These are phyloP conservation scores for Naumovozyma castellii DNA, from an alignment of 805 yeast genomes.

Conservation along the genomic window DNA sequence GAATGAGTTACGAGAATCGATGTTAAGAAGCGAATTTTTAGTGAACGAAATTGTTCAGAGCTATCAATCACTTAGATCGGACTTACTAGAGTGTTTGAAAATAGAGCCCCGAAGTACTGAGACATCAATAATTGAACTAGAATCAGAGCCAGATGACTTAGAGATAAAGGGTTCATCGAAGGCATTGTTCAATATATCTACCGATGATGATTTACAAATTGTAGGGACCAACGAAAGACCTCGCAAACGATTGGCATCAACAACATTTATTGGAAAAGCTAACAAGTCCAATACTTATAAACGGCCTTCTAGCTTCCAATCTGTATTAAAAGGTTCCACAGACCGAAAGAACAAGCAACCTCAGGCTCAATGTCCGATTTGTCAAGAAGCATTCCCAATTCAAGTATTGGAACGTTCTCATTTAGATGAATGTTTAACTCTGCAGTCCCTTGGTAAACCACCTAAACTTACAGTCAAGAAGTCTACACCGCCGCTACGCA, in stretches of 20 bases:
- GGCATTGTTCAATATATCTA: neutral
- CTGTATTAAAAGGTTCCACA: constrained; percentile 7
- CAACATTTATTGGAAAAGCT: constrained; percentile 4
- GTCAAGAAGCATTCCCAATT: constrained; percentile 45
- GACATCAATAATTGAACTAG: constrained; percentile 22
- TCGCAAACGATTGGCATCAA: neutral
- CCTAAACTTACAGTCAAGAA: neutral
- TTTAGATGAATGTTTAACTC: constrained; percentile 48
- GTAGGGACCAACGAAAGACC: constrained; percentile 20
- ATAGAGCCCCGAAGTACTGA: constrained; percentile 1
- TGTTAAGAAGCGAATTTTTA: constrained; percentile 53
- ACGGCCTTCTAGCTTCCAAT: constrained; percentile 7
- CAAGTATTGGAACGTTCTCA: constrained; percentile 49
- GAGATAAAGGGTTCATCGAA: neutral
- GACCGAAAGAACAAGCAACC: constrained; percentile 26
- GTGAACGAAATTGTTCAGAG: constrained; percentile 63
- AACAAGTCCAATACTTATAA: neutral
- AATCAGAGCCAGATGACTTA: constrained; percentile 19
- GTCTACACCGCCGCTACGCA: neutral
- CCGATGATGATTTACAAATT: constrained; percentile 26
- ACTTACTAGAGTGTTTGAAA: constrained; percentile 29
- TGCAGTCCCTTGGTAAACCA: constrained; percentile 11
- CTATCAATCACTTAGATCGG: constrained; percentile 36
- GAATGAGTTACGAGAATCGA: constrained; percentile 58
- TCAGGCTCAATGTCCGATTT: constrained; percentile 58